phyloP scores from a whole-genome alignment of 1,284 basidiomycete genomes.

The Xerocomus minutiporus region DNA sequence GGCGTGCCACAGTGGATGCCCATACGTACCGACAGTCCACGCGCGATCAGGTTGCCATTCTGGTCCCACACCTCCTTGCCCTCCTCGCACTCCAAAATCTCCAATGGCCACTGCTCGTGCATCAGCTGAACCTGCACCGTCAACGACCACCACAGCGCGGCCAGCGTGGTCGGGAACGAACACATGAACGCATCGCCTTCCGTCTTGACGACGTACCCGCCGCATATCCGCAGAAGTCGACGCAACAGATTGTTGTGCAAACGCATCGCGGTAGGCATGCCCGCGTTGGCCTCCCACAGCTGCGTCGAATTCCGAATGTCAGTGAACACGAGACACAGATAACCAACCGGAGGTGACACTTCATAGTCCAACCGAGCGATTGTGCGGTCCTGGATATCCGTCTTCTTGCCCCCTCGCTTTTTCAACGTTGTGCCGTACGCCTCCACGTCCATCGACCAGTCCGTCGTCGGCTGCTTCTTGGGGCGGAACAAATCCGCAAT shows the following conservation, averaged over 20 bases:
- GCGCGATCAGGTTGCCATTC: constrained; percentile 69
- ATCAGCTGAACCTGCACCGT: constrained; percentile 85
- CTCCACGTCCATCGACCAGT: constrained; percentile 43
- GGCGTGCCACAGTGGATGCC: constrained; percentile 94
- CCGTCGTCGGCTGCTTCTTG: constrained; percentile 41
- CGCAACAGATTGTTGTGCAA: constrained; percentile 89
- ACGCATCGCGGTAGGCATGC: constrained; percentile 94
- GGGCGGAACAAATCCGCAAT: constrained; percentile 76
- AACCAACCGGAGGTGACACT: constrained; percentile 83
- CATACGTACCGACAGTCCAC: constrained; percentile 95
- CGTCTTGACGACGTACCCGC: constrained; percentile 98
- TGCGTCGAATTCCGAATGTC: constrained; percentile 98
- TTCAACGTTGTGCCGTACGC: constrained; percentile 34
- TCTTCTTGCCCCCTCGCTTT: constrained; percentile 37
- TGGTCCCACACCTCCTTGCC: constrained; percentile 79
- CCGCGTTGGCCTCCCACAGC: constrained; percentile 95
- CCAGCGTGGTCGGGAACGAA: constrained; percentile 86
- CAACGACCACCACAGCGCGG: constrained; percentile 90
- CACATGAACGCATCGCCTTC: constrained; percentile 99
- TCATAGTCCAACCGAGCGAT: constrained; percentile 72
- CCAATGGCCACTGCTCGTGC: constrained; percentile 88
- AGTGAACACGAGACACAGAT: constrained; percentile 94
- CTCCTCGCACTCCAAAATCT: constrained; percentile 91
- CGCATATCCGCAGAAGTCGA: constrained; percentile 83
- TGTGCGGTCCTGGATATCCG: constrained; percentile 51